Evolutionary conservation across 768 basidiomycete genomes (phyloP), one percentile per base, ranked within the genome.

Genomic region (Tulasnella sp.): DNA sequence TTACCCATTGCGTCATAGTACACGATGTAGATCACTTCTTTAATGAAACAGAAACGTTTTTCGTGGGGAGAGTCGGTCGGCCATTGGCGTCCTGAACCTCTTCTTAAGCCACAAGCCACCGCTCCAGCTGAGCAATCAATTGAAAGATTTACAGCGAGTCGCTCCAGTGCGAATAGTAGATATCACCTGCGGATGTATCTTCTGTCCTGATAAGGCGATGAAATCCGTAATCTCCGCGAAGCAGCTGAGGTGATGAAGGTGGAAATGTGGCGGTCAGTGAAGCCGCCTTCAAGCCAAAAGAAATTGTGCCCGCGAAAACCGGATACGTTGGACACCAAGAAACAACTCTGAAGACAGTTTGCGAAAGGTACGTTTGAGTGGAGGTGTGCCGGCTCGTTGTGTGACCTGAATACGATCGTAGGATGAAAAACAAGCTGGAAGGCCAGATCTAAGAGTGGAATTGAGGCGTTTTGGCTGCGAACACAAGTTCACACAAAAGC

Each of bases 61-160:
- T 69, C 31, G 64, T 69, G 31, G 64, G 31, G 7, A n/a, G 64
- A 1, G 6, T 20, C 12, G 64, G 3, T 69, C 34, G 31, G 34
- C 12, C 28, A 69, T 69, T 28, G 64, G 64, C 16, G 64, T 31
- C 31, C 16, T 16, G 6, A 18, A 69, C 34, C 34, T 18, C 31
- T 69, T 69, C 64, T 28, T 69, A 69, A 69, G 64, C 64, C 64
- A 69, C 64, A 69, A 69, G 64, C 64, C 64, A 69, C 64, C 34
- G 31, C 64, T 69, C 64, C 31, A 20, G 5, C 8, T 31, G 34
- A 31, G 31, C 12, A 46, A 46, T 46, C 46, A 46, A 46, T 46
- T 46, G 46, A 69, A 37, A 28, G 28, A 14, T 31, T 16, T 69
- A 6, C n/a, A 18, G 31, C 64, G 64, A 34, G 9, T 37, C 64